Evolutionary conservation across 805 yeast species (phyloP).

Genomic region (Diddensiella transvaalensis): DNA sequence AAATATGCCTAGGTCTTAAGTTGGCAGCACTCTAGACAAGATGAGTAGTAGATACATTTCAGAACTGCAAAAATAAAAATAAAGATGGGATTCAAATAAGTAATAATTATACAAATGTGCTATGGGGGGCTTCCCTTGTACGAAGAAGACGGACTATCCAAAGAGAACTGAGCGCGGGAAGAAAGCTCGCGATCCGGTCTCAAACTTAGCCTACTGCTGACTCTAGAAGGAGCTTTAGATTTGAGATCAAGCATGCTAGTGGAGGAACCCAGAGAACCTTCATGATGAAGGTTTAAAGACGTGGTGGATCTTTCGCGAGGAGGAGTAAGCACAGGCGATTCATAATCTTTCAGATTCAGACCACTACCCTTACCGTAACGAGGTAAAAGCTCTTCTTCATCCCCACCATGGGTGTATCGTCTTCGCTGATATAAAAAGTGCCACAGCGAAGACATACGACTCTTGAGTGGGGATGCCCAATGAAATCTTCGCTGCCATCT

Average conservation of each 20-base stretch:
- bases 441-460: constrained; percentile 1
- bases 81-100: too few species aligned
- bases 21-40: too few species aligned
- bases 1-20: not conserved
- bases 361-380: not conserved
- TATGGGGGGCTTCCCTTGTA: not conserved
- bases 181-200: constrained; percentile 9
- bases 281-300: not conserved
- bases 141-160: not conserved
- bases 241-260: constrained; percentile 23
- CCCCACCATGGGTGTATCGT: not conserved
- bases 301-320: not conserved
- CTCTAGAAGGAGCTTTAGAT: constrained; percentile 17
- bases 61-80: too few species aligned
- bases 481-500: constrained; percentile 2
- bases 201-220: constrained; percentile 19
- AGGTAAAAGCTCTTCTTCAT: not conserved
- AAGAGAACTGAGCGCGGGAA: constrained; percentile 5
- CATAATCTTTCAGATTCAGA: not conserved
- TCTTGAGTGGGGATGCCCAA: not conserved
- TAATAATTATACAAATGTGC: too few species aligned
- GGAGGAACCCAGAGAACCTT: constrained; percentile 11
- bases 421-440: not conserved
- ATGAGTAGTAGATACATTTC: too few species aligned
- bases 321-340: not conserved